phyloP scores from a whole-genome alignment of 441 rosid genomes.

The Oxalis stricta region DNA sequence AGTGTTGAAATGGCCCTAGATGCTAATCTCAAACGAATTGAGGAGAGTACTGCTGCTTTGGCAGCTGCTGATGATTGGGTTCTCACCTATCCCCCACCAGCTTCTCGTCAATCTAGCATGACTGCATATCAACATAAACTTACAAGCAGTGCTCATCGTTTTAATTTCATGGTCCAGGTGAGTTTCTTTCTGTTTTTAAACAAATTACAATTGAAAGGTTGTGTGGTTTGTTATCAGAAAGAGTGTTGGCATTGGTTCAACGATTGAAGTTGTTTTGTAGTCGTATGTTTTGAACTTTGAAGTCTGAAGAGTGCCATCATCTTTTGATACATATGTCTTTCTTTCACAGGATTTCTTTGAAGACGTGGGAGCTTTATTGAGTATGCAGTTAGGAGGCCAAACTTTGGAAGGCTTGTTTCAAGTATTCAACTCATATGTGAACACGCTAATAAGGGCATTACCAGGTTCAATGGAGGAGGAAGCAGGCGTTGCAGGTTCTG shows the following conservation, averaged over 20 bases:
- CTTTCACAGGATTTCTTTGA: conserved; percentile 80
- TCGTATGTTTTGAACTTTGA: background rate
- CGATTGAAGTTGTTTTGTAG: background rate
- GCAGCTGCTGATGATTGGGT: conserved; percentile 99
- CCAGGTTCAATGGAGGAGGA: conserved; percentile 94
- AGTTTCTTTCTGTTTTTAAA: conserved; percentile 7
- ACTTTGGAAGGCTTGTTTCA: conserved; percentile 87
- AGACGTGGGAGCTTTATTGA: conserved; percentile 90
- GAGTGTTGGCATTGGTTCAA: background rate
- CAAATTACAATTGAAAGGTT: background rate
- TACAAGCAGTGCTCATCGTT: conserved; percentile 92
- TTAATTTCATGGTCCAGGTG: conserved; percentile 99
- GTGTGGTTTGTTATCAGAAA: background rate
- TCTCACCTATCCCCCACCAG: conserved; percentile 50
- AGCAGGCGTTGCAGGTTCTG: conserved; percentile 62
- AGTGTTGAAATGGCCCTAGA: conserved; percentile 94
- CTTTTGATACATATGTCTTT: conserved; percentile 4
- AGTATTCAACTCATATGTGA: conserved; percentile 86
- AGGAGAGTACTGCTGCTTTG: conserved; percentile 95
- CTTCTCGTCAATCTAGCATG: conserved; percentile 50
- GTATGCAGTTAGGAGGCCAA: conserved; percentile 97
- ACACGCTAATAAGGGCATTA: conserved; percentile 79
- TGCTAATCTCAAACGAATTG: conserved; percentile 91
- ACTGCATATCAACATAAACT: conserved; percentile 74
- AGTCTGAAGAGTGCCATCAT: background rate